Evolutionary conservation across 371 early-diverging fungal genomes (phyloP).

Genomic region (Entomophthora muscae): DNA sequence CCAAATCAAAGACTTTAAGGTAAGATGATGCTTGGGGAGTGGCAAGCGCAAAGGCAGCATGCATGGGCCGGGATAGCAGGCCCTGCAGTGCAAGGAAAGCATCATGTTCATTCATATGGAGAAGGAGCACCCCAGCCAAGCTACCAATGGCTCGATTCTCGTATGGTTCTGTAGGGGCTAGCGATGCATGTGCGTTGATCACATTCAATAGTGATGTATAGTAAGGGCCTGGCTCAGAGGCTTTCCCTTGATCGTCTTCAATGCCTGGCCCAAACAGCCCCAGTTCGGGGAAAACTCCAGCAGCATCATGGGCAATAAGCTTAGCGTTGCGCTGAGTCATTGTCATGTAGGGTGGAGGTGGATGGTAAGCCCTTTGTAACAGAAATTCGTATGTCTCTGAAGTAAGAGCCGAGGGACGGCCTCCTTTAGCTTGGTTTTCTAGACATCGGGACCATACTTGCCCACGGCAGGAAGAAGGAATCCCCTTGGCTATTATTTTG

Average conservation of each 20-base stretch:
- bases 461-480: neutral
- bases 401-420: neutral
- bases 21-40: neutral
- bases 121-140: neutral
- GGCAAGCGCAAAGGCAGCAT: neutral
- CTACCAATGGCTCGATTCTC: neutral
- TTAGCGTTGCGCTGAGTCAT: neutral
- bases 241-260: neutral
- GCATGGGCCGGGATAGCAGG: neutral
- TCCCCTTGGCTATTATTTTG: neutral
- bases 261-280: neutral
- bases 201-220: neutral
- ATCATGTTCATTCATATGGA: constrained; percentile 3
- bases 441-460: neutral
- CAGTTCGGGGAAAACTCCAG: neutral
- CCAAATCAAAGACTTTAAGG: neutral
- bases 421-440: neutral
- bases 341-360: neutral
- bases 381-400: neutral
- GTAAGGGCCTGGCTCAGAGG: neutral
- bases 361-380: neutral
- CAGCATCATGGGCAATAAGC: neutral
- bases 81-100: neutral
- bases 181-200: neutral
- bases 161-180: neutral